Conservation (phyloP, 164 flowering plant species). For the Chimonanthus salicifolius region DNA sequence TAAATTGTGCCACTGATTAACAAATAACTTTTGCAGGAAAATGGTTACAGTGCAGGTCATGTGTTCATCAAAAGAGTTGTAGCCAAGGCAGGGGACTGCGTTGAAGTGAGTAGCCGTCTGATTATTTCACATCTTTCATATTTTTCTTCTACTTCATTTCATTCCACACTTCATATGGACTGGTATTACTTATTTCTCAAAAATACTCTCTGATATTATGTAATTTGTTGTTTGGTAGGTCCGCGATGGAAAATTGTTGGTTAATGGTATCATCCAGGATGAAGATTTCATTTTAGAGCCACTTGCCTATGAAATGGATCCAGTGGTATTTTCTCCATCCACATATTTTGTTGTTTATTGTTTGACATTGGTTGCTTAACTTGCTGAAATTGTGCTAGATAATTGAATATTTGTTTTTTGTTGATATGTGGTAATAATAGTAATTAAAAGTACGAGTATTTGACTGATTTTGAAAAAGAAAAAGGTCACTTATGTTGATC, state of each 20-base stretch:
- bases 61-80: slow-evolving; percentile 90
- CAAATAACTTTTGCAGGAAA: slow-evolving; percentile 35
- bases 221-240: slow-evolving; percentile 34
- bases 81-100: slow-evolving; percentile 82
- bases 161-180: background rate
- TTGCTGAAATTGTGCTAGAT: background rate
- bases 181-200: background rate
- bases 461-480: background rate
- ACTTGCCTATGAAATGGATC: slow-evolving; percentile 75
- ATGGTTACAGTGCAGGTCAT: slow-evolving; percentile 62
- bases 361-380: background rate
- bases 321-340: slow-evolving; percentile 39
- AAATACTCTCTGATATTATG: background rate
- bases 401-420: too few species aligned
- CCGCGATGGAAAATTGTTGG: slow-evolving; percentile 62
- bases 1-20: background rate
- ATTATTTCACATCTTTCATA: background rate
- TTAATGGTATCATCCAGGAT: slow-evolving; percentile 68
- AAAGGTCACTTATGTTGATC: background rate
- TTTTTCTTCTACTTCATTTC: background rate
- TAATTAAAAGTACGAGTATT: too few species aligned
- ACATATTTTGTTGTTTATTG: background rate
- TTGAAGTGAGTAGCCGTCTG: slow-evolving; percentile 51
- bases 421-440: too few species aligned
- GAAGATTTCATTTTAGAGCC: slow-evolving; percentile 91